Percentiles rank a stretch among this genome's conserved stretches.
These are phyloP conservation scores for Royoungia palumana DNA, from an alignment of 768 basidiomycete genomes.

Conservation along the genomic window DNA sequence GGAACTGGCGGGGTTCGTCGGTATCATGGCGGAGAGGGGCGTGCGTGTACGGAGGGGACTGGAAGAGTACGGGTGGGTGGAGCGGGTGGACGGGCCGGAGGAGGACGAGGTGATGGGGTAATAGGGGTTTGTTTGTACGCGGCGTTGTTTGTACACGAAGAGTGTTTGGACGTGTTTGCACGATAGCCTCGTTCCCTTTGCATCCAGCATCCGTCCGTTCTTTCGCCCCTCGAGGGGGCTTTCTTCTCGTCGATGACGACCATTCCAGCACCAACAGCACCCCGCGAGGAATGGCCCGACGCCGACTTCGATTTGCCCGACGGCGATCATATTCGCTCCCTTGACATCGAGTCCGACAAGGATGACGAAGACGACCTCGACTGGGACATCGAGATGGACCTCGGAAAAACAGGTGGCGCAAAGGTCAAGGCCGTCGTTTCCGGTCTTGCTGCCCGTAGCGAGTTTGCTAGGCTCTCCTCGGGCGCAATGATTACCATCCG, in stretches of 20 bases:
- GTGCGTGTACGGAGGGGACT: slow-evolving; percentile 59
- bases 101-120: slow-evolving; percentile 21
- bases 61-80: slow-evolving; percentile 40
- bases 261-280: slow-evolving; percentile 54
- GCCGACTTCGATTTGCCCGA: slow-evolving; percentile 86
- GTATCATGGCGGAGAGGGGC: slow-evolving; percentile 75
- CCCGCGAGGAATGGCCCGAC: slow-evolving; percentile 81
- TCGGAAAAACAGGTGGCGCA: slow-evolving; percentile 55
- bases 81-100: slow-evolving; percentile 17
- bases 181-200: slow-evolving; percentile 30
- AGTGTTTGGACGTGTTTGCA: slow-evolving; percentile 21
- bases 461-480: slow-evolving; percentile 33
- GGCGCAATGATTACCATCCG: slow-evolving; percentile 51
- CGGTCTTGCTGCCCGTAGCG: slow-evolving; percentile 39
- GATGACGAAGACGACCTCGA: slow-evolving; percentile 63
- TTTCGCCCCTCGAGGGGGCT: slow-evolving; percentile 19
- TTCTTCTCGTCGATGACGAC: slow-evolving; percentile 48
- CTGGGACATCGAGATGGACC: slow-evolving; percentile 78
- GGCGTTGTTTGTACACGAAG: slow-evolving; percentile 15
- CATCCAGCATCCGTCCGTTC: slow-evolving; percentile 7
- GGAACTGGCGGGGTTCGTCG: slow-evolving; percentile 61
- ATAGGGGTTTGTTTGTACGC: background rate
- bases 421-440: slow-evolving; percentile 41
- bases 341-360: slow-evolving; percentile 57
- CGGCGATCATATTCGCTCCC: slow-evolving; percentile 60